These are phyloP conservation scores for Neurospora pannonica DNA, from an alignment of 495 filamentous ascomycete species.

Conservation along the genomic window DNA sequence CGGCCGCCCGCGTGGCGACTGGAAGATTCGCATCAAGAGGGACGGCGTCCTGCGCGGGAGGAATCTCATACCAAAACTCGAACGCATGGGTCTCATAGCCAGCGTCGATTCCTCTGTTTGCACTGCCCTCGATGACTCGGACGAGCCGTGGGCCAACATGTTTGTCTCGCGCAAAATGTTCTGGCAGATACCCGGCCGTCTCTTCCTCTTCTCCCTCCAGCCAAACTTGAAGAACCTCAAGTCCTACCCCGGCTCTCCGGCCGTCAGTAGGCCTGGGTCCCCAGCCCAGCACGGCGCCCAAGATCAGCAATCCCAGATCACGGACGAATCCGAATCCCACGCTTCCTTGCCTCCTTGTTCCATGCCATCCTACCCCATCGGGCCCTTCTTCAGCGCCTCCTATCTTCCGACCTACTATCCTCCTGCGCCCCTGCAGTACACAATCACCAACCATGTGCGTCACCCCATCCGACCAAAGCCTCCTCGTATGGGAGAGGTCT, in stretches of 20 bases:
- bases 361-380: constrained; percentile 33
- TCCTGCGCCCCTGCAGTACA: constrained; percentile 71
- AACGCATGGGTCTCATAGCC: constrained; percentile 81
- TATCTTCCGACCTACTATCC: constrained; percentile 89
- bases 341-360: not conserved
- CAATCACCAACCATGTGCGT: constrained; percentile 64
- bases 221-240: constrained; percentile 39
- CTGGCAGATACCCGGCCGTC: constrained; percentile 82
- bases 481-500: constrained; percentile 74
- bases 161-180: constrained; percentile 72
- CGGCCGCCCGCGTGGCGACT: constrained; percentile 75
- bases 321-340: constrained; percentile 21
- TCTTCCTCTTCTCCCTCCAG: constrained; percentile 81
- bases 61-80: constrained; percentile 78
- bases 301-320: not conserved
- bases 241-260: constrained; percentile 49
- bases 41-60: constrained; percentile 79
- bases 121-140: constrained; percentile 48
- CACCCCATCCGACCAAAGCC: constrained; percentile 88
- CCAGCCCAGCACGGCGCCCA: constrained; percentile 40
- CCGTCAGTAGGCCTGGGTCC: constrained; percentile 45
- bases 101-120: constrained; percentile 70
- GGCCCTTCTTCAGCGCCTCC: constrained; percentile 65
- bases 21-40: constrained; percentile 74
- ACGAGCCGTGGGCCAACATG: constrained; percentile 67